Evolutionary conservation across 768 basidiomycete genomes (phyloP), one percentile per base, ranked within the genome.

Genomic region (Tricholoma terreum): DNA sequence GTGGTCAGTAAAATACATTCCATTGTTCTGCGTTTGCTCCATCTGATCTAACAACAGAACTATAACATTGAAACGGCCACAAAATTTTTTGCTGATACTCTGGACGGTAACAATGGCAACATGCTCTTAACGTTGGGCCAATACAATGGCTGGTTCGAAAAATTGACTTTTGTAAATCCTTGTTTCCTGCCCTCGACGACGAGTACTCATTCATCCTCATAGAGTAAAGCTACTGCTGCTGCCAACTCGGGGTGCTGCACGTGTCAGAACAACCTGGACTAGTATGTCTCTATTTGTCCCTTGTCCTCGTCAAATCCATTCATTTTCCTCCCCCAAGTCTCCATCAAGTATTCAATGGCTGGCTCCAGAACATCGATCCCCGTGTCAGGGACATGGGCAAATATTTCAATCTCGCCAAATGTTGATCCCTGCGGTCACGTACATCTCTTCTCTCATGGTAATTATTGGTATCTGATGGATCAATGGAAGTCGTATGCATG

Each of bases 191-290:
- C 3, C 36, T 54, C 19, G 21, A 9, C 19, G 21, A 9, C 22
- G 46, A 6, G 9, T 33, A 31, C 19, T 10, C 5, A 36, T 35
- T 57, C 48, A 56, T 33, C 19, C 24, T 54, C 42, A 54, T 40
- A 55, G 56, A 42, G 17, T 0, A 61, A 79, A 27, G 88, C 87
- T 17, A 88, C 84, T 53, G 81, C 82, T 57, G 85, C 86, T 43
- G 79, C 75, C 10, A 52, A 74, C 50, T 72, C 76, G 1, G 33
- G 65, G 49, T 89, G 88, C 75, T 89, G 86, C 71, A 73, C 68
- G 45, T 87, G 87, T 70, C 91, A 92, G 76, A 86, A 91, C 68
- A 94, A 94, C 74, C 77, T 91, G 49, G 92, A 93, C 73, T 94
- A 94, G 89, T 88, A 65, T 63, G 87, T 77, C 31, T 54, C 54